Conservation (phyloP, 257 asterid species). For the Nicotiana sylvestris region DNA sequence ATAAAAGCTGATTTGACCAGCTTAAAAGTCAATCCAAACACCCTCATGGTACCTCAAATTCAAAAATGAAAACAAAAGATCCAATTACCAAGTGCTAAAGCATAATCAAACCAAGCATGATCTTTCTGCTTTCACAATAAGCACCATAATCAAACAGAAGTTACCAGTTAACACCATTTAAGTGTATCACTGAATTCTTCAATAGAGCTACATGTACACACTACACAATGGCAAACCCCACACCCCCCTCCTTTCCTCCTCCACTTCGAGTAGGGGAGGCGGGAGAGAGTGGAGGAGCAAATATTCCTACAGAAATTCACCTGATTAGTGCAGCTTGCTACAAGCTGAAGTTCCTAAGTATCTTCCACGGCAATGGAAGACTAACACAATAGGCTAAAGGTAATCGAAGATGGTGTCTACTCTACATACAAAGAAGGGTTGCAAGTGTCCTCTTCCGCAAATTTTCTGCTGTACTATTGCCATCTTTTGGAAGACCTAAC, state of each 20-base stretch:
- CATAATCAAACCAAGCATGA: background rate
- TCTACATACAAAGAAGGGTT: constrained; percentile 24
- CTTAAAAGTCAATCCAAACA: no score
- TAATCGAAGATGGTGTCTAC: background rate
- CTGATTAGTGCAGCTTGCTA: constrained; percentile 1
- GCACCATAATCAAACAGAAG: constrained; percentile 9
- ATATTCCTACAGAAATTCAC: constrained; percentile 8
- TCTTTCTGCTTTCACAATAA: background rate
- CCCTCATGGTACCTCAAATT: background rate
- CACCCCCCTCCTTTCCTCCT: background rate
- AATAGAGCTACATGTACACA: constrained; percentile 12
- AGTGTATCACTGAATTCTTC: background rate
- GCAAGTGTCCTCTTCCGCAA: background rate
- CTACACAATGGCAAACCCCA: constrained; percentile 8
- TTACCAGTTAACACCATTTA: background rate
- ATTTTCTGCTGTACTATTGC: constrained; percentile 33
- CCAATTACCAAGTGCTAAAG: background rate
- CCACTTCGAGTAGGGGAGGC: background rate
- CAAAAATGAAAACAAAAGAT: background rate
- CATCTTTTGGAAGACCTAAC: constrained; percentile 43
- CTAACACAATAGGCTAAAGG: background rate
- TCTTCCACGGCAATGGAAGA: constrained; percentile 12
- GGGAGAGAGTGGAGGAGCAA: background rate
- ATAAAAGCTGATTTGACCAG: no score
- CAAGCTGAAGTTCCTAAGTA: constrained; percentile 20